Conservation (phyloP, 2,329 filamentous ascomycete genomes). For the Dothideomycetidae sp. region DNA sequence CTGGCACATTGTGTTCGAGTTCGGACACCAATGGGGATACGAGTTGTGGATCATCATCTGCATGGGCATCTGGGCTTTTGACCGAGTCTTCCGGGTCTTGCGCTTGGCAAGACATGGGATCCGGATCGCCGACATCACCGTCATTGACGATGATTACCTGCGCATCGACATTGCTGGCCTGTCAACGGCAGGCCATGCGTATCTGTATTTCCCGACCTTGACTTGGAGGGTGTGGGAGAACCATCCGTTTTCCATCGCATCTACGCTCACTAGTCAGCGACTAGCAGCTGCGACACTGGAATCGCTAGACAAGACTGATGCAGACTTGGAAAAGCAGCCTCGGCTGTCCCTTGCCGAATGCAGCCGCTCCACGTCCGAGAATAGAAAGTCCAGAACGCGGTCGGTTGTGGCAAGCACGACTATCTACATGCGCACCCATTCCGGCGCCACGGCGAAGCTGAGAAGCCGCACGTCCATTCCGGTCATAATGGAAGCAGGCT, state of each 20-base stretch:
- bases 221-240: constrained; percentile 35
- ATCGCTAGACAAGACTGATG: neutral
- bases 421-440: neutral
- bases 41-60: constrained; percentile 34
- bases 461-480: neutral
- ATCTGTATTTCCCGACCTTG: constrained; percentile 37
- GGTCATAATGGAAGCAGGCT: neutral
- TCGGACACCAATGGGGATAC: constrained; percentile 30
- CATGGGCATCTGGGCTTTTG: constrained; percentile 33
- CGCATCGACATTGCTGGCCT: constrained; percentile 31
- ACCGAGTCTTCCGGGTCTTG: constrained; percentile 29
- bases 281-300: neutral
- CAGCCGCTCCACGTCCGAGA: neutral
- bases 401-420: neutral
- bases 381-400: too few relatives aligned
- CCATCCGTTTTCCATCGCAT: constrained; percentile 38
- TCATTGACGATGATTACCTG: constrained; percentile 21
- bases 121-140: constrained; percentile 25
- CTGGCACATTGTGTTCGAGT: constrained; percentile 29
- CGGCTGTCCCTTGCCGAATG: neutral
- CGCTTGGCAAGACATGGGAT: constrained; percentile 28
- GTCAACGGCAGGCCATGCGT: constrained; percentile 27
- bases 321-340: neutral
- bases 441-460: neutral
- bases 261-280: neutral